phyloP scores from a whole-genome alignment of 177 flowering plant species.

The Tripterygium wilfordii region DNA sequence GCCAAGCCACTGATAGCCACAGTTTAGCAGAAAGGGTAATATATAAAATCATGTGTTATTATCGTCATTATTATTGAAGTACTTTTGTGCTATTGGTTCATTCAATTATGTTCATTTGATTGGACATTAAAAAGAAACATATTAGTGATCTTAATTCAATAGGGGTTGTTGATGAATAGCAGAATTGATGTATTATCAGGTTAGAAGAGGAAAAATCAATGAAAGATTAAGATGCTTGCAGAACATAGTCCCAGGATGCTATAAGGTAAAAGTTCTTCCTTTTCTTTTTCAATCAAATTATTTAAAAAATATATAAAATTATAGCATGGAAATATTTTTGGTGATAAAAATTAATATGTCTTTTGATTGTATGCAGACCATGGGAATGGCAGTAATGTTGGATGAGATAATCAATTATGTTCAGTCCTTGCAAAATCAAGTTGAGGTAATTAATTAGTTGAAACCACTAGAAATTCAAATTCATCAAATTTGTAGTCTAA shows the following conservation, averaged over 20 bases:
- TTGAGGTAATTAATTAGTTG: slow-evolving; percentile 34
- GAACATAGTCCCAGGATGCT: slow-evolving; percentile 66
- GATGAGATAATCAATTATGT: slow-evolving; percentile 65
- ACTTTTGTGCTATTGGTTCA: too few species aligned
- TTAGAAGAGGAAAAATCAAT: slow-evolving; percentile 64
- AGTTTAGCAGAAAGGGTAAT: slow-evolving; percentile 69
- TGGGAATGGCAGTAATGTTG: slow-evolving; percentile 63
- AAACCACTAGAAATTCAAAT: neutral
- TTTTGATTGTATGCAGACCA: slow-evolving; percentile 5
- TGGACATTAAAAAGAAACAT: neutral
- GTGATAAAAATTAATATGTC: too few species aligned
- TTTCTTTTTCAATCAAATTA: neutral
- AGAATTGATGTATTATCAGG: slow-evolving; percentile 23
- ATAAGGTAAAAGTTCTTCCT: slow-evolving; percentile 30
- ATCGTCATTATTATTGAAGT: too few species aligned
- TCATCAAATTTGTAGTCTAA: too few species aligned
- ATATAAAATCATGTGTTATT: neutral
- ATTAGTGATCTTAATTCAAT: neutral
- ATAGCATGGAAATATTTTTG: neutral
- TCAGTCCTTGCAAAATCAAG: slow-evolving; percentile 59
- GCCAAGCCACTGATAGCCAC: slow-evolving; percentile 74
- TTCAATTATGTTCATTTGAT: neutral
- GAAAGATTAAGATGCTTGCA: slow-evolving; percentile 53
- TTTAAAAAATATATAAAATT: too few species aligned
- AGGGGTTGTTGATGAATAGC: neutral